Base-by-base conservation (phyloP, 345 rosid genomes). In the Clarkia xantiana region DNA sequence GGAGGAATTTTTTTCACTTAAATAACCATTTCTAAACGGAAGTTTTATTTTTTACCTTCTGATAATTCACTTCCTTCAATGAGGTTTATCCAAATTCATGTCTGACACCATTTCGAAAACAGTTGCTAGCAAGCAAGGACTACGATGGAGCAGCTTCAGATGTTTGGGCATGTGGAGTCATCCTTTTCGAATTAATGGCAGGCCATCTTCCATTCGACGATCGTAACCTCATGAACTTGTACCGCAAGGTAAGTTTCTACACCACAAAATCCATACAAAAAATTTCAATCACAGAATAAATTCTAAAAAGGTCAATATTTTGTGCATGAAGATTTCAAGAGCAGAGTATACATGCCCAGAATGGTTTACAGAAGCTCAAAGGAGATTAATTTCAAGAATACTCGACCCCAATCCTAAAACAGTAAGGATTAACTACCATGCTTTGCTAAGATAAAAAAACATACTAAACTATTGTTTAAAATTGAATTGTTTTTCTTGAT, bases 101-200 rank as follows among this genome's bases (percentile, higher is more conserved):
- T 51, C 19, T 42, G 56, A 23, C 45, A 18, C 34, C 51, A 25
- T 61, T 55, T 52, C 36, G 45, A 5, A 38, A 59, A 62, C 80
- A 90, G 97, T 59, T 90, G 54, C 72, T 90, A 18, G 73, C 72
- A 56, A 73, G 60, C 62, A 81, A 71, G 66, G 84, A 86, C 16
- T 86, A 86, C 56, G 70, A 85, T 16, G 97, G 94, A 62, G 84
- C 94, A 57, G 79, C 82, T 9, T 94, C 94, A 38, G 97, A 86
- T 70, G 69, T 83, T 52, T 86, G 97, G 96, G 83, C 97, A 11
- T 86, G 91, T 61, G 93, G 96, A 60, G 91, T 90, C 44, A 76
- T 90, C 61, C 91, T 90, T 51, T 90, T 86, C 49, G 94, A 90
- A 48, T 59, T 81, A 49, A 81, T 86, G 51, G 75, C 91, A 10